These are phyloP conservation scores for Neocallimastix lanati DNA, from an alignment of 192 early-diverging fungal species.

Conservation along the genomic window DNA sequence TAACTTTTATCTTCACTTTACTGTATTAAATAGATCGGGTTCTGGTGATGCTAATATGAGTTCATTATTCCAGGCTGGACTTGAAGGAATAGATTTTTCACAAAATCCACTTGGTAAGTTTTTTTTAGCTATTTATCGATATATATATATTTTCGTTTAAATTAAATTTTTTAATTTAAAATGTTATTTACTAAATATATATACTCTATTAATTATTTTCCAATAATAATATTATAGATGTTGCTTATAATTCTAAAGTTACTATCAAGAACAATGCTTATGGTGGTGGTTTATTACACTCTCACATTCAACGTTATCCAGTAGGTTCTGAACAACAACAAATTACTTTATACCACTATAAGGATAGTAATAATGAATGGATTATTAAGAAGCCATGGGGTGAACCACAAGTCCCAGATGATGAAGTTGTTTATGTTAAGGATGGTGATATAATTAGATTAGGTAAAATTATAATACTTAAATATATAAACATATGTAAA, in stretches of 20 bases:
- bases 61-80: conserved; percentile 81
- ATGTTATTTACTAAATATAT: too few species aligned
- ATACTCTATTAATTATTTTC: too few species aligned
- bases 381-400: conserved; percentile 43
- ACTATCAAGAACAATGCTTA: conserved; percentile 63
- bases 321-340: conserved; percentile 91
- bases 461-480: too few species aligned
- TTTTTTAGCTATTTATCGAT: too few species aligned
- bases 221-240: too few species aligned
- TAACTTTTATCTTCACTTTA: conserved; percentile 75
- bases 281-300: conserved; percentile 77
- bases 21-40: conserved; percentile 59
- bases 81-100: conserved; percentile 59
- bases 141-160: too few species aligned
- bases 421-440: conserved; percentile 34
- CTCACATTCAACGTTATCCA: too few species aligned
- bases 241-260: conserved; percentile 80
- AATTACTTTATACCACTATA: conserved; percentile 83
- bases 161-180: too few species aligned
- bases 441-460: conserved; percentile 71
- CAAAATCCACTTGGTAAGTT: conserved; percentile 63
- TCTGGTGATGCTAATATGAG: conserved; percentile 84
- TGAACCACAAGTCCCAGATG: neutral
- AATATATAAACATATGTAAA: too few species aligned
- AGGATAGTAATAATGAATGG: conserved; percentile 90